Evolutionary conservation across 2,329 filamentous ascomycete species (phyloP).

Genomic region (Dryadomyces quercivorus): DNA sequence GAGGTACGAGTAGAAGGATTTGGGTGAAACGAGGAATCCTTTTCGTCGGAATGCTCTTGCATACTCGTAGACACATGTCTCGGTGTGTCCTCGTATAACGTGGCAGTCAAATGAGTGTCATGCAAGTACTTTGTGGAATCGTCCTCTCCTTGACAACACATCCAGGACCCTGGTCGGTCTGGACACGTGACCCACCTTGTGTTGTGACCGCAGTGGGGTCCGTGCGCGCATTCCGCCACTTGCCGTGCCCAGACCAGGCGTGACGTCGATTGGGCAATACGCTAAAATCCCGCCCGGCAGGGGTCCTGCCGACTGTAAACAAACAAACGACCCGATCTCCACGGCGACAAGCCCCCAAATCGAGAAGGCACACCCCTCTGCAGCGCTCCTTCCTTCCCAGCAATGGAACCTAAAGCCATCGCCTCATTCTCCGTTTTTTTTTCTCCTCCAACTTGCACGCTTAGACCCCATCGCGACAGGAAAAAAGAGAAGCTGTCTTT

Average conservation of each 20-base stretch:
- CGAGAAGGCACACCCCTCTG: constrained; percentile 10
- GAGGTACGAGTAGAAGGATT: too few relatives aligned
- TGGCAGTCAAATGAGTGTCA: too few relatives aligned
- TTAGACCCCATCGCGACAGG: background rate
- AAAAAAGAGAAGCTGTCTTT: constrained; percentile 2
- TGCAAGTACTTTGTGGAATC: too few relatives aligned
- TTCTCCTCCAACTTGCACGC: background rate
- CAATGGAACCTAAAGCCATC: too few relatives aligned
- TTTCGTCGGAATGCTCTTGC: too few relatives aligned
- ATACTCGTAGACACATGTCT: too few relatives aligned
- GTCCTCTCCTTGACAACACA: background rate
- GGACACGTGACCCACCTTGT: background rate
- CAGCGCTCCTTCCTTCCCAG: constrained; percentile 3
- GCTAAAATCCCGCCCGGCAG: background rate
- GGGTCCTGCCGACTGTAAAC: constrained; percentile 10
- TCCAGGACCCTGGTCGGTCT: background rate
- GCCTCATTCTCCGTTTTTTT: background rate
- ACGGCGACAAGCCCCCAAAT: constrained; percentile 10
- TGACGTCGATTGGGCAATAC: background rate
- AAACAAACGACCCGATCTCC: constrained; percentile 14
- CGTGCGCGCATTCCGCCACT: background rate
- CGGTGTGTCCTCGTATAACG: too few relatives aligned
- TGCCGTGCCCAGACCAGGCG: background rate
- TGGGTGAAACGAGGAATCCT: too few relatives aligned
- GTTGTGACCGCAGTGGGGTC: background rate